phyloP scores from a whole-genome alignment of 1,284 basidiomycete species.

The Tilletiaria anomala region DNA sequence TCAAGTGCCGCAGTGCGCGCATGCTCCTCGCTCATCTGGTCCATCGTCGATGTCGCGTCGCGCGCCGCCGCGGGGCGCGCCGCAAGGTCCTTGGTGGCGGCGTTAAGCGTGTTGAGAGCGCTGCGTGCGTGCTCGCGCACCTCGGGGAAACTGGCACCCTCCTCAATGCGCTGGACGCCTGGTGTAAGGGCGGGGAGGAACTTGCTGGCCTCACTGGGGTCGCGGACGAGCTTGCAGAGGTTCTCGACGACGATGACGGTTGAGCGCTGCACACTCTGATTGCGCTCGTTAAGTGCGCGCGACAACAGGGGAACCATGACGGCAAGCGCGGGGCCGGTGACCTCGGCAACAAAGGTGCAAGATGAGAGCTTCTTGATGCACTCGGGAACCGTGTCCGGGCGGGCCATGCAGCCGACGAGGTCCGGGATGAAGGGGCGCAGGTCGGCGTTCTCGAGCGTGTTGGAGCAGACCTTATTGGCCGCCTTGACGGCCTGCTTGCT shows the following conservation, averaged over 20 bases:
- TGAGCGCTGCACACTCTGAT: constrained; percentile 57
- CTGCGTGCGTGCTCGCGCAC: constrained; percentile 43
- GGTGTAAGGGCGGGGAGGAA: constrained; percentile 80
- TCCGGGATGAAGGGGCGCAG: constrained; percentile 74
- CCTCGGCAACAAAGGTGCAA: constrained; percentile 93
- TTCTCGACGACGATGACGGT: constrained; percentile 82
- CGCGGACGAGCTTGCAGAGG: constrained; percentile 90
- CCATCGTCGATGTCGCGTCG: constrained; percentile 16
- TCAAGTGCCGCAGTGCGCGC: constrained; percentile 23
- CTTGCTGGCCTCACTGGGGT: constrained; percentile 72
- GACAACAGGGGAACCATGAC: constrained; percentile 84
- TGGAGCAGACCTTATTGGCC: constrained; percentile 75
- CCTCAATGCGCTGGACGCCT: constrained; percentile 79
- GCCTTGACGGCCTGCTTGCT: constrained; percentile 77
- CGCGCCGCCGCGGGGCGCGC: constrained; percentile 6
- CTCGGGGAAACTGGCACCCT: constrained; percentile 88
- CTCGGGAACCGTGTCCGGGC: constrained; percentile 64
- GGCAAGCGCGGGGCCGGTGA: constrained; percentile 86
- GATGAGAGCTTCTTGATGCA: constrained; percentile 91
- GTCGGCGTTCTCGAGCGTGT: constrained; percentile 85
- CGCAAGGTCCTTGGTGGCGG: constrained; percentile 9
- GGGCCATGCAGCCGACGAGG: constrained; percentile 75
- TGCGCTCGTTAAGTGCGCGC: constrained; percentile 86
- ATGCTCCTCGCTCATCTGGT: constrained; percentile 17
- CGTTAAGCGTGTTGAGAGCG: constrained; percentile 29